Evolutionary conservation across 305 asterid species (phyloP), one percentile per base, ranked within the genome.

Genomic region (Petunia hybrid): DNA sequence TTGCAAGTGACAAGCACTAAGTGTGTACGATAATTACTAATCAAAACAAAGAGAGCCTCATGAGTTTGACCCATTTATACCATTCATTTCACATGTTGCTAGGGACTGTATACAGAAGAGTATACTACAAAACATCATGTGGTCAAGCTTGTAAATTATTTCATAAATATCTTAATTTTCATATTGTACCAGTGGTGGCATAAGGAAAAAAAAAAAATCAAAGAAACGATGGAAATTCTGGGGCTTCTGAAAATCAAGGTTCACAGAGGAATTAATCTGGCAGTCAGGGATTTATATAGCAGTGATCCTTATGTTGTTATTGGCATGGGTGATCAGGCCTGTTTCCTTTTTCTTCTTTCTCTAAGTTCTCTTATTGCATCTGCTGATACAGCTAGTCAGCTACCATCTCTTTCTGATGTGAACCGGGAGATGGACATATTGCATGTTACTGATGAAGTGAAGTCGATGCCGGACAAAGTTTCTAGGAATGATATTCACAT

Each of bases 281-380:
- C 95, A 13, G 90, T 90, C 35, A 93, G 94, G 31, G 98, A 94
- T 84, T 76, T 92, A 3, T 68, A 87, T 57, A 91, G 89, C 85
- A 94, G 98, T 67, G 98, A 92, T 82, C 97, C 97, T 45, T 94
- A 94, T 63, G 90, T 89, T 48, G 89, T 89, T 38, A 57, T 94
- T 82, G 77, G 85, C 70, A 87, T 91, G 85, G 97, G 85, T 13
- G 70, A 84, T 57, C 92, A 91, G 92, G 97, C 88, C 8, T 60
- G 62, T 35, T 31, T 46, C 38, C 36, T 10, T 3, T 51, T 51
- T 22, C 57, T 10, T 56, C 14, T 12, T 56, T 56, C n/a, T 56
- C 61, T 56, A 13, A 13, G 31, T 56, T 56, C 22, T 56, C 61
- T 56, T 53, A 53, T 40, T 5, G 51, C 13, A 9, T 10, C 77